Evolutionary conservation across 495 filamentous ascomycete species (phyloP), one percentile per base, ranked within the genome.

Genomic region (Polyplosphaeria fusca): DNA sequence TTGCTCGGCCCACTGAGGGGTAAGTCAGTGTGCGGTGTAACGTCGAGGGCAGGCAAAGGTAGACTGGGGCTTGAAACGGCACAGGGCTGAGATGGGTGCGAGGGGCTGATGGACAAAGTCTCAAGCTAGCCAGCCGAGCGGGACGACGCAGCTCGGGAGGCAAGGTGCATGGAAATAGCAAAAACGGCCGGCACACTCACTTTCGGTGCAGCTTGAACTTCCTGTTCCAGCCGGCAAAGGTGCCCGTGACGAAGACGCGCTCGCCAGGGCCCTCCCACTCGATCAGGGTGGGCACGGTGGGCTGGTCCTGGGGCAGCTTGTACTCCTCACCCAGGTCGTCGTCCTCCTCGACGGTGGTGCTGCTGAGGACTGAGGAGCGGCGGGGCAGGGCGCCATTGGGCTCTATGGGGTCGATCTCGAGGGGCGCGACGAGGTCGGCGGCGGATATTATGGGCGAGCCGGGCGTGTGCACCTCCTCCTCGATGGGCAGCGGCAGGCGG

Each of bases 171-270:
- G 9, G 37, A 22, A 19, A 39, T 14, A 25, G 27, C 7, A 47
- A 19, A 43, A 43, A 43, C 39, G 18, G 39, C 11, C 9, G 5
- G 30, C n/a, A 22, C 9, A 81, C 85, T 79, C 79, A 96, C 91
- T 85, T 84, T 76, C 80, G 85, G 69, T 88, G 83, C 67, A 98
- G 74, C 47, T 84, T 82, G 62, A 86, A 91, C 70, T 96, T 96
- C 71, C 87, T 85, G 68, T 89, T 88, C 93, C 93, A 98, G 65
- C 45, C 84, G 52, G 91, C 91, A 66, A 96, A 96, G 18, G 94
- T 97, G 58, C 93, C 93, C 0, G 94, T 97, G 32, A 98, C 88
- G 70, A 94, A 97, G 52, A 97, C 84, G 73, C 89, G 93, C 50
- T 94, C 81, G 27, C 86, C 87, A 30, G 80, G 80, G 23, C 83